Conservation (phyloP, 176 grass and related monocot genomes). For the Eleusine coracana region DNA sequence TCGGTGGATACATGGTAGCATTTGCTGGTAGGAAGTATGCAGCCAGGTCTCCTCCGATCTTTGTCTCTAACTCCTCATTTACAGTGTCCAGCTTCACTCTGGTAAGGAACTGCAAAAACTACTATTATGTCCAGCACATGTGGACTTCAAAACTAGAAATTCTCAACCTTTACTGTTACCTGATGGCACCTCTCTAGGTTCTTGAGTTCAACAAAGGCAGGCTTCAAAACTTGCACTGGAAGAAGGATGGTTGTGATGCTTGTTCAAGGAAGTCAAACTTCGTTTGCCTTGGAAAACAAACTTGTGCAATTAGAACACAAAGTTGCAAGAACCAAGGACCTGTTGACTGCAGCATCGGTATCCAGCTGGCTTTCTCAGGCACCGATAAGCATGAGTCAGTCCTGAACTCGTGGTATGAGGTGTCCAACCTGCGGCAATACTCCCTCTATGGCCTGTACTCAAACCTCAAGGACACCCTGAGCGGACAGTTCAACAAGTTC, state of each 20-base stretch:
- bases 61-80: constrained; percentile 67
- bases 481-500: constrained; percentile 75
- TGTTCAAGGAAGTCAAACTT: constrained; percentile 73
- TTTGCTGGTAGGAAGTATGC: constrained; percentile 95
- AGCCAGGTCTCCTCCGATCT: constrained; percentile 66
- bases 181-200: constrained; percentile 51
- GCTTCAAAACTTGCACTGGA: constrained; percentile 93
- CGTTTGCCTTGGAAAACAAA: constrained; percentile 75
- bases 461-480: constrained; percentile 73
- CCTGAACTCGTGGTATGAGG: constrained; percentile 98
- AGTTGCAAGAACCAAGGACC: constrained; percentile 80
- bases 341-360: constrained; percentile 89
- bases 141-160: neutral
- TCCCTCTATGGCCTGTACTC: constrained; percentile 86
- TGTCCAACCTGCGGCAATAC: constrained; percentile 88
- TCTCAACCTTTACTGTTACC: constrained; percentile 14
- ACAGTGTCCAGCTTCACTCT: constrained; percentile 93
- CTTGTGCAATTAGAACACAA: constrained; percentile 70
- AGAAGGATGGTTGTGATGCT: constrained; percentile 71
- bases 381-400: constrained; percentile 87
- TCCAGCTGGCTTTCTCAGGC: constrained; percentile 94
- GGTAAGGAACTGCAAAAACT: constrained; percentile 54
- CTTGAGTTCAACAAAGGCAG: constrained; percentile 97
- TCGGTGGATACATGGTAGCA: constrained; percentile 96
- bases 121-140: neutral